Evolutionary conservation across 495 filamentous ascomycete genomes (phyloP).

Genomic region (Hypoxylon fragiforme): DNA sequence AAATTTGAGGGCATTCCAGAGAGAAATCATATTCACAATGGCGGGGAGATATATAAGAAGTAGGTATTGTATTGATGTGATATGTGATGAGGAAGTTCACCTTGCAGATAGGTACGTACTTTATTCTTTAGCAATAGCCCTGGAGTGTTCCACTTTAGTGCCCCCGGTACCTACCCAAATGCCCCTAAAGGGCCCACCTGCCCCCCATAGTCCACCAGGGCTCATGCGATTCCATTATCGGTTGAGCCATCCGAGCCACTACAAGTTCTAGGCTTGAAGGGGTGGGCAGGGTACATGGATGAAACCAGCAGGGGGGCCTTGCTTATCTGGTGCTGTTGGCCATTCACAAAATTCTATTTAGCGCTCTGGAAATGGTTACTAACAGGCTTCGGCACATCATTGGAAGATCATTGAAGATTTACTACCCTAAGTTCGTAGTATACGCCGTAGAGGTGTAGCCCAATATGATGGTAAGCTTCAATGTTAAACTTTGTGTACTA

Average conservation of each 20-base stretch:
- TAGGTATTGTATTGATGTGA: too few relatives aligned
- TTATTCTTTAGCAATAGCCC: neutral
- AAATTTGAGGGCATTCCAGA: neutral
- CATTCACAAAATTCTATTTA: slow-evolving; percentile 8
- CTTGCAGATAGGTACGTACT: neutral
- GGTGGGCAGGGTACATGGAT: too few relatives aligned
- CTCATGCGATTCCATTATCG: too few relatives aligned
- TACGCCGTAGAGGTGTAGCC: too few relatives aligned
- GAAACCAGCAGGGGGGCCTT: neutral
- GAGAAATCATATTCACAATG: neutral
- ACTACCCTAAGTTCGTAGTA: too few relatives aligned
- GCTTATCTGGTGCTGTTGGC: neutral
- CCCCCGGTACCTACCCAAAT: too few relatives aligned
- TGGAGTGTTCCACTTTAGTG: too few relatives aligned
- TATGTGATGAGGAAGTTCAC: neutral
- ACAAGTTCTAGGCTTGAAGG: too few relatives aligned
- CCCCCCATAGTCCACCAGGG: too few relatives aligned
- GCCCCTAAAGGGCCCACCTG: too few relatives aligned
- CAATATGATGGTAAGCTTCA: neutral
- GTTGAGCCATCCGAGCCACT: neutral
- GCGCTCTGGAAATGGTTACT: slow-evolving; percentile 1
- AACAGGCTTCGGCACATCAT: slow-evolving; percentile 8
- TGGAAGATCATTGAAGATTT: neutral
- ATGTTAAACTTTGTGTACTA: too few relatives aligned
- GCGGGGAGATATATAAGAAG: neutral